A percentile compares a stretch with the other conserved stretches of the same genome.
Evolutionary conservation across 73 alveolate genomes (phyloP).

Genomic region (Effrenium voratum): DNA sequence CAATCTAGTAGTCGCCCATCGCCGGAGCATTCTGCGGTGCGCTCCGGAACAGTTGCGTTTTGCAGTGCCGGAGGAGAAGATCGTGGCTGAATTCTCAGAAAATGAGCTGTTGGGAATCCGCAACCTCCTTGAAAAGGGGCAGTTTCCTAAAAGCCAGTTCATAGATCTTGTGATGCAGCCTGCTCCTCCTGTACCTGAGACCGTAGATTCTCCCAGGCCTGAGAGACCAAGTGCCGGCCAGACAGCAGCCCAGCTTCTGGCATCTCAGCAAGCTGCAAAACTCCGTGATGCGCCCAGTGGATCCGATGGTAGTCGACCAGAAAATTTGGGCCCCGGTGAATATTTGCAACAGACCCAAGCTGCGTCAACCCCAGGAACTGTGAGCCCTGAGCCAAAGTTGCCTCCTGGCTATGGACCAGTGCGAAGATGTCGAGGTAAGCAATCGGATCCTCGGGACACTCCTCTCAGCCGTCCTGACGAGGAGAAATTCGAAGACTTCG

Average conservation of each 20-base stretch:
- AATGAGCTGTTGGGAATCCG: background rate
- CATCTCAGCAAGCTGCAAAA: no score
- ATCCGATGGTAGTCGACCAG: no score
- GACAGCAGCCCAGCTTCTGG: no score
- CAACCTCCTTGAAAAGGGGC: background rate
- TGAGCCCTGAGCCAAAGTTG: no score
- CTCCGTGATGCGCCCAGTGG: no score
- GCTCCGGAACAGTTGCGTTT: background rate
- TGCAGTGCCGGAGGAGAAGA: background rate
- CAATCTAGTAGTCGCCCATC: background rate
- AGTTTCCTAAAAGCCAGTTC: background rate
- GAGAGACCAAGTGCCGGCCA: no score
- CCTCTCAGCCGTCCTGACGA: background rate
- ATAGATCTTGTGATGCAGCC: background rate
- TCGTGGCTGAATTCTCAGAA: background rate
- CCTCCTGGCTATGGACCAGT: background rate
- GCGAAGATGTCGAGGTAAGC: background rate
- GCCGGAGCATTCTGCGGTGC: background rate
- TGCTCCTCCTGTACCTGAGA: background rate
- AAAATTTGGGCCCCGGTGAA: no score
- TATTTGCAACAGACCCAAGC: no score
- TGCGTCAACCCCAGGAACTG: no score
- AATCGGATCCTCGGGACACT: background rate
- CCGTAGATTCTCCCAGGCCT: no score
- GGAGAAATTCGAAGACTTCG: background rate